Percentiles rank a stretch among this genome's conserved stretches.
Conservation (phyloP, 441 rosid genomes). For the Sinapis alba region DNA sequence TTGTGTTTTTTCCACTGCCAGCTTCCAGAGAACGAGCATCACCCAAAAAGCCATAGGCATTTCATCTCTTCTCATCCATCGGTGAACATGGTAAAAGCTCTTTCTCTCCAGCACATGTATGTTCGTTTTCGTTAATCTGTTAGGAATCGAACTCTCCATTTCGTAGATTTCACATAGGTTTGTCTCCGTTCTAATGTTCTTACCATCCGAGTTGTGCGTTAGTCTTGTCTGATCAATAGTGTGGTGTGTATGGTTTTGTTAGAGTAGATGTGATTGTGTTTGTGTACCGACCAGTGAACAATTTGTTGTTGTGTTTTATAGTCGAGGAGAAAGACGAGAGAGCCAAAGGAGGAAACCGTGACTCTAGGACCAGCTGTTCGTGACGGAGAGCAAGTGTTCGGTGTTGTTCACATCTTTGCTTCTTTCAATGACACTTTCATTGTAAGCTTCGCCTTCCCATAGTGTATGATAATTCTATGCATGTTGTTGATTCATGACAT, state of each 20-base stretch:
- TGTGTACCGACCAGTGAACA: not conserved
- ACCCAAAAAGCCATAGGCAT: not conserved
- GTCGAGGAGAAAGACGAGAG: constrained; percentile 65
- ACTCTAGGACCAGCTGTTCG: constrained; percentile 73
- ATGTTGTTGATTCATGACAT: not conserved
- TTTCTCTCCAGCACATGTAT: not conserved
- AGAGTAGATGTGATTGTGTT: not conserved
- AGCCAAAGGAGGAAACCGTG: constrained; percentile 72
- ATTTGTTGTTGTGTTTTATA: constrained; percentile 9
- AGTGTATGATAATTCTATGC: not conserved
- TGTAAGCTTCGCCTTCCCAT: constrained; percentile 11
- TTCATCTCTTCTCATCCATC: constrained; percentile 19
- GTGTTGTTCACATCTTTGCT: constrained; percentile 80
- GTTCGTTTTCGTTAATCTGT: not conserved
- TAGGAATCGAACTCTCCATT: not conserved
- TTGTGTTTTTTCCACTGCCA: not conserved
- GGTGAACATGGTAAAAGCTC: constrained; percentile 36
- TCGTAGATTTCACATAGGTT: not conserved
- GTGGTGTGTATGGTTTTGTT: not conserved
- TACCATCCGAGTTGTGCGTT: not conserved
- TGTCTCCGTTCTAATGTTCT: not conserved
- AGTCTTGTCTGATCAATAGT: not conserved
- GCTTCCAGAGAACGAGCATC: constrained; percentile 1
- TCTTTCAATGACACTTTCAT: constrained; percentile 81
- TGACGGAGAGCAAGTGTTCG: constrained; percentile 74